A percentile compares a stretch with the other conserved stretches of the same genome.
phyloP scores from a whole-genome alignment of 2,329 filamentous ascomycete genomes.

The Botrytis byssoidea region DNA sequence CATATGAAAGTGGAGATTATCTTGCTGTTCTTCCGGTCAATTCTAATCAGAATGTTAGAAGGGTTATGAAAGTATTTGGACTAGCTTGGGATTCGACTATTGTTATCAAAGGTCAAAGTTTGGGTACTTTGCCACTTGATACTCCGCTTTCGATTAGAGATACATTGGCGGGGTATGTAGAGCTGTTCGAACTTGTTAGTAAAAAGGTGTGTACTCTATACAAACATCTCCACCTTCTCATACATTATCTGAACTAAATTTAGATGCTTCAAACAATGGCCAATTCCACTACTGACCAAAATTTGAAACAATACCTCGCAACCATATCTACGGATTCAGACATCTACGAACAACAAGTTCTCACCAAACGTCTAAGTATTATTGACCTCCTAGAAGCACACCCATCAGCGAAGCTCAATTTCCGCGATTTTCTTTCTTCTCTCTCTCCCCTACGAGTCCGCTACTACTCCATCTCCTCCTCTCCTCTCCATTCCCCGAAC shows the following conservation, averaged over 20 bases:
- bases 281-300: neutral
- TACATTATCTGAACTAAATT: neutral
- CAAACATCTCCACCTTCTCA: neutral
- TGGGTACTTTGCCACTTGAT: slow-evolving; percentile 1
- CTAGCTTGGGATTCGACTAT: slow-evolving; percentile 52
- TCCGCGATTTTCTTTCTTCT: neutral
- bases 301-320: neutral
- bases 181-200: neutral
- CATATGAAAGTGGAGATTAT: slow-evolving; percentile 74
- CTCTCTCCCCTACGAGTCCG: neutral
- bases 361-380: slow-evolving; percentile 50
- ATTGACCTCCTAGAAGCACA: slow-evolving; percentile 69
- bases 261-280: neutral
- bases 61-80: slow-evolving; percentile 58
- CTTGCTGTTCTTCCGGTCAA: slow-evolving; percentile 73
- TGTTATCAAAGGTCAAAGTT: neutral
- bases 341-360: neutral
- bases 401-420: slow-evolving; percentile 35
- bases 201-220: neutral
- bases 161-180: neutral
- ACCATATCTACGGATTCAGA: neutral
- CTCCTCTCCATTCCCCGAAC: neutral
- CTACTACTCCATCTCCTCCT: slow-evolving; percentile 6
- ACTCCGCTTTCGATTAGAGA: neutral
- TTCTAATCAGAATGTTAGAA: slow-evolving; percentile 57